Conservation (phyloP, 192 early-diverging fungal genomes). For the Rhizophagus sp. region DNA sequence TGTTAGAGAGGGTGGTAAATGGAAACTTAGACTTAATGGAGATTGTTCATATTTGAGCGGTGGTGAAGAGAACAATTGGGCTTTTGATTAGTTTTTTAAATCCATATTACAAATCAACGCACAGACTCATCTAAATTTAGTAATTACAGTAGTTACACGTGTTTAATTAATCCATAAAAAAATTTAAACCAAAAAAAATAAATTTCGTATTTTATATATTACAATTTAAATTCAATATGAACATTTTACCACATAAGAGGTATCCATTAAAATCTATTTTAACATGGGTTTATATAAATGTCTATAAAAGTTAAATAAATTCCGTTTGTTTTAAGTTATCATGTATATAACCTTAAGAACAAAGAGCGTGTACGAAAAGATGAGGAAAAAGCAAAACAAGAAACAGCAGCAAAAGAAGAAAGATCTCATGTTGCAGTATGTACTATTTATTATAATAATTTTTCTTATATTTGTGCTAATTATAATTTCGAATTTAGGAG, state of each 20-base stretch:
- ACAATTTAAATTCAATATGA: constrained; percentile 38
- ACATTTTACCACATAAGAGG: constrained; percentile 73
- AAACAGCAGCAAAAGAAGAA: constrained; percentile 52
- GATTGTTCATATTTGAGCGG: too few species aligned
- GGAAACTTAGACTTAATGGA: too few species aligned
- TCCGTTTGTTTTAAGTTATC: constrained; percentile 54
- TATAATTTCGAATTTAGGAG: constrained; percentile 42
- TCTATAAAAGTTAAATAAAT: neutral
- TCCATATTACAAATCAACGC: too few species aligned
- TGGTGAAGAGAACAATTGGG: too few species aligned
- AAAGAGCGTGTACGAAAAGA: constrained; percentile 64
- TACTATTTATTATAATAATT: neutral
- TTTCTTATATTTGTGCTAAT: neutral
- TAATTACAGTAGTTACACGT: too few species aligned
- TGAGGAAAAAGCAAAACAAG: constrained; percentile 64
- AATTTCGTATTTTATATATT: too few species aligned
- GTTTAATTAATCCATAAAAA: too few species aligned
- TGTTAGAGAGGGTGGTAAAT: neutral
- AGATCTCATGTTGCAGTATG: constrained; percentile 58
- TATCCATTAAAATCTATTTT: neutral
- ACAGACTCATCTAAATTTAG: too few species aligned
- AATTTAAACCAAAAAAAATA: too few species aligned
- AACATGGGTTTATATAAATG: neutral
- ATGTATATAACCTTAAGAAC: constrained; percentile 76
- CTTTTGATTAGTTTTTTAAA: too few species aligned